These are phyloP conservation scores for Lecanicillium sp. DNA, from an alignment of 2,329 filamentous ascomycete species.

Conservation along the genomic window DNA sequence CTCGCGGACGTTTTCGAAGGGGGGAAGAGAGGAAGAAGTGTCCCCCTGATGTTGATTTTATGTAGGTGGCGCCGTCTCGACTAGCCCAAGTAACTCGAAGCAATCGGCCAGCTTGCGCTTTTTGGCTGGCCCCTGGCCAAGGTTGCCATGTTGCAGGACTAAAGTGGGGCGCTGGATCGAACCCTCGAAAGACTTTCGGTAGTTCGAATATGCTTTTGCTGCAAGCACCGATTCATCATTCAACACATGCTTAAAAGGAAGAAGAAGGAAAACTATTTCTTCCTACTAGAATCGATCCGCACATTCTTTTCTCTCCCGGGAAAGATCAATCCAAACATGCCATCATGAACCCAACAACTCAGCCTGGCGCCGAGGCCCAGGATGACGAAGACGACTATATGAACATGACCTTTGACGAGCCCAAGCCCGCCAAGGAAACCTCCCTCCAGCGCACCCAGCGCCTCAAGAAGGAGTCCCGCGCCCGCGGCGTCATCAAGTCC, in stretches of 20 bases:
- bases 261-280: no score
- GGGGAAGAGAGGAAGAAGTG: background rate
- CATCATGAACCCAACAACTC: slow-evolving; percentile 6
- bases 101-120: slow-evolving; percentile 12
- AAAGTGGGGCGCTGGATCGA: background rate
- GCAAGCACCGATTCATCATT: background rate
- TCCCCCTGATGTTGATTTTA: background rate
- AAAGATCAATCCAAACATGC: slow-evolving; percentile 6
- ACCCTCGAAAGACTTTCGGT: background rate
- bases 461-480: slow-evolving; percentile 58
- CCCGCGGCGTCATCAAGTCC: slow-evolving; percentile 63
- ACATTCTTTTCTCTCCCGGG: background rate
- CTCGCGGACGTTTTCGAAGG: background rate
- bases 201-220: background rate
- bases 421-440: slow-evolving; percentile 47
- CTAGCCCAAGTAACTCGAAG: background rate
- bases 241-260: no score
- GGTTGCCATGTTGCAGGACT: slow-evolving; percentile 1
- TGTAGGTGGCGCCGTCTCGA: slow-evolving; percentile 5
- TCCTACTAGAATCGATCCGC: background rate
- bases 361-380: slow-evolving; percentile 22
- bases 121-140: slow-evolving; percentile 1
- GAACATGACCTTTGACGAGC: slow-evolving; percentile 82
- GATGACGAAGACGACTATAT: slow-evolving; percentile 95
- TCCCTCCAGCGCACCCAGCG: slow-evolving; percentile 50